These are phyloP conservation scores for Carex littledalei DNA, from an alignment of 176 grass and related monocot species.

Conservation along the genomic window DNA sequence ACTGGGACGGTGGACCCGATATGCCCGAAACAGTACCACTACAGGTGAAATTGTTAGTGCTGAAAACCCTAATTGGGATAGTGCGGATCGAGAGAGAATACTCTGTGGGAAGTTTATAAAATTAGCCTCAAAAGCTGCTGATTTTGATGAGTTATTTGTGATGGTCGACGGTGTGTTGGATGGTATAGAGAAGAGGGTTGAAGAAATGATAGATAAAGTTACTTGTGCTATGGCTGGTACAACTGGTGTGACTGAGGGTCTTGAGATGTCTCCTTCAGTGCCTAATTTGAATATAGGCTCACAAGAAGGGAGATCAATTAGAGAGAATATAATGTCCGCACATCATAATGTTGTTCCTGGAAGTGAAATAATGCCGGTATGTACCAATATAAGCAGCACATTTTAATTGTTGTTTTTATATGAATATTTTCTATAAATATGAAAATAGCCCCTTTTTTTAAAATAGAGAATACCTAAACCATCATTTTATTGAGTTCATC, in stretches of 20 bases:
- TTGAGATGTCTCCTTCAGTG: constrained; percentile 18
- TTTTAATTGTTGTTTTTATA: neutral
- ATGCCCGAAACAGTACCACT: neutral
- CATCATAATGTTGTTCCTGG: constrained; percentile 6
- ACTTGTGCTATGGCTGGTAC: too few species aligned
- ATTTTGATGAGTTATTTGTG: constrained; percentile 17
- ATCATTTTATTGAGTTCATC: neutral
- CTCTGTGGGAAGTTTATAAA: constrained; percentile 20
- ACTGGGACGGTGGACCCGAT: constrained; percentile 23
- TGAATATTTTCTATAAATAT: constrained; percentile 5
- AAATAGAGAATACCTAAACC: neutral
- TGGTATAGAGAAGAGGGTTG: constrained; percentile 2
- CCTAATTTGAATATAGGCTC: constrained; percentile 26
- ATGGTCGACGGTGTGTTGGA: constrained; percentile 18
- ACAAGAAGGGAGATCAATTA: constrained; percentile 16
- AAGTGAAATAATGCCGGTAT: constrained; percentile 7
- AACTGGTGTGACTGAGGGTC: neutral
- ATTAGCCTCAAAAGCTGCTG: constrained; percentile 23
- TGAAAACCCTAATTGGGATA: neutral
- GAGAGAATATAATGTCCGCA: constrained; percentile 5
- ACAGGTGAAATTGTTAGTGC: neutral
- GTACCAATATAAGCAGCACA: neutral
- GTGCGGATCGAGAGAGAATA: neutral
- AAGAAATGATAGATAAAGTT: constrained; percentile 10
- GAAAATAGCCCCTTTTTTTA: neutral